These are phyloP conservation scores for Toxicodendron radicans DNA, from an alignment of 345 rosid species.

Conservation along the genomic window DNA sequence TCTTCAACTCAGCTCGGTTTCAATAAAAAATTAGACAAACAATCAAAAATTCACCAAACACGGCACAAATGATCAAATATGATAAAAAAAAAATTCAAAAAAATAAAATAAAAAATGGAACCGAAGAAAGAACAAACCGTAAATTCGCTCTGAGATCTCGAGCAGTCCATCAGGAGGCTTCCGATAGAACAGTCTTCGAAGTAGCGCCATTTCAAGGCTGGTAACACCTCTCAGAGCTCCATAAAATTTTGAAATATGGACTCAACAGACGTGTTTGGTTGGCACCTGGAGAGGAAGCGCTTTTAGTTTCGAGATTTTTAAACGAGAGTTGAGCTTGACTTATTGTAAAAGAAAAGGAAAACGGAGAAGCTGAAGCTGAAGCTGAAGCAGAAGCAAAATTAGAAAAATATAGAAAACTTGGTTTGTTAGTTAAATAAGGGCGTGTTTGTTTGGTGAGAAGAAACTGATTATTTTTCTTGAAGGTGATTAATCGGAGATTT, in stretches of 20 bases:
- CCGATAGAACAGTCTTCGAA: constrained; percentile 76
- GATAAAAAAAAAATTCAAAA: not conserved
- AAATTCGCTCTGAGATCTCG: constrained; percentile 86
- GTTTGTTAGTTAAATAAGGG: not conserved
- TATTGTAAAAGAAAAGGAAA: not conserved
- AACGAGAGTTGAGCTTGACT: not conserved
- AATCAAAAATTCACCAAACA: not conserved
- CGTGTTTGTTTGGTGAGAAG: not conserved
- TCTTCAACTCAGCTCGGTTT: not conserved
- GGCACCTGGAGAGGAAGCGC: not conserved
- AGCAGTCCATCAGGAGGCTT: constrained; percentile 95
- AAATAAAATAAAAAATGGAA: not conserved
- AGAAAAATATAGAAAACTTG: not conserved
- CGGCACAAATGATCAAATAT: not conserved
- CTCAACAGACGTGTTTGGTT: not conserved
- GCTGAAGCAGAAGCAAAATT: too few relatives aligned
- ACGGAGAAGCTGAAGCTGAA: not conserved
- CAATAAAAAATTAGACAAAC: not conserved
- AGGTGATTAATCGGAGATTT: not conserved
- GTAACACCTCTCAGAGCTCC: not conserved
- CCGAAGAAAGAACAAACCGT: constrained; percentile 44
- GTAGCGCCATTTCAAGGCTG: constrained; percentile 60
- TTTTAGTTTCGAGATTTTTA: too few relatives aligned
- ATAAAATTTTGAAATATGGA: not conserved
- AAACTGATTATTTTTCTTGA: not conserved